A percentile compares a stretch with the other conserved stretches of the same genome.
Conservation (phyloP, 2,329 filamentous ascomycete genomes). For the Xylaria sp. region DNA sequence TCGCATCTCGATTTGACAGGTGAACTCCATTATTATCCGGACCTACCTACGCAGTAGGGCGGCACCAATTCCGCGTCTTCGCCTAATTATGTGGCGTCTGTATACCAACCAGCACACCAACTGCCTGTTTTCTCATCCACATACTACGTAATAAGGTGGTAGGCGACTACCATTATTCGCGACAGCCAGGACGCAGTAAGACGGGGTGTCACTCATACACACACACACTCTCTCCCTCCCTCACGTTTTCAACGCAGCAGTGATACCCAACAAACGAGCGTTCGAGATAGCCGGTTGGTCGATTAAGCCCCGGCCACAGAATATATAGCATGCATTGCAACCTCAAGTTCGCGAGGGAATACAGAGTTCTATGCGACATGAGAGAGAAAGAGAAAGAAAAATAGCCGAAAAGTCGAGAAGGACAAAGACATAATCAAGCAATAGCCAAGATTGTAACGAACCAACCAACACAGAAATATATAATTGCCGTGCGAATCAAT, state of each 20-base stretch:
- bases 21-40: neutral
- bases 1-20: too few species aligned
- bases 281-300: neutral
- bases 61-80: too few species aligned
- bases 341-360: too few species aligned
- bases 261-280: slow-evolving; percentile 4
- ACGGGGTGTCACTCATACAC: neutral
- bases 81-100: slow-evolving; percentile 1
- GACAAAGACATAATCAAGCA: slow-evolving; percentile 28
- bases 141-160: neutral
- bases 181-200: slow-evolving; percentile 4
- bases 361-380: too few species aligned
- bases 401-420: too few species aligned
- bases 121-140: neutral
- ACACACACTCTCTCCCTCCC: too few species aligned
- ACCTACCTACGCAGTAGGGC: neutral
- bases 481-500: slow-evolving; percentile 34
- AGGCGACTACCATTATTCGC: neutral
- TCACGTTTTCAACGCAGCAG: slow-evolving; percentile 11
- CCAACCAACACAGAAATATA: too few species aligned
- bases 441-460: slow-evolving; percentile 24
- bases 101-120: neutral
- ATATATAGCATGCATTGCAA: neutral
- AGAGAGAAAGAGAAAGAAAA: too few species aligned
- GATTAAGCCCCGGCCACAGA: neutral